phyloP scores from a whole-genome alignment of 2,329 filamentous ascomycete species.

The Fulvia fulva region DNA sequence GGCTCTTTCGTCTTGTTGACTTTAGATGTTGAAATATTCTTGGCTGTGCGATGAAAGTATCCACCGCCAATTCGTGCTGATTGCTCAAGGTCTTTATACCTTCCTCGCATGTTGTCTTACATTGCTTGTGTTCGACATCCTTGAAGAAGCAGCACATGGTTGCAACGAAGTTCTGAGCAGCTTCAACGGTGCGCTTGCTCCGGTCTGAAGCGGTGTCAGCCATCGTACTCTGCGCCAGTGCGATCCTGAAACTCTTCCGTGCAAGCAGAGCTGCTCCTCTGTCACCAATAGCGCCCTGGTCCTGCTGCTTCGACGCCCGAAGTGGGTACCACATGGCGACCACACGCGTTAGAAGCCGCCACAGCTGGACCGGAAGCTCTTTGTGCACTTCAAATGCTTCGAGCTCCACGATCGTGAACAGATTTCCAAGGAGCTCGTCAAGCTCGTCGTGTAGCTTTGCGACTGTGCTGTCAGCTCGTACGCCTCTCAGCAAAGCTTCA shows the following conservation, averaged over 20 bases:
- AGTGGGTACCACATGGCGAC: slow-evolving; percentile 22
- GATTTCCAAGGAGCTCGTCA: slow-evolving; percentile 5
- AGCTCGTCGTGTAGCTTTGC: slow-evolving; percentile 8
- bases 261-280: neutral
- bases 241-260: slow-evolving; percentile 11
- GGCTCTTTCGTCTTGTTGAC: neutral
- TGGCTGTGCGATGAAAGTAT: slow-evolving; percentile 1
- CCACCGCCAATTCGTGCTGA: neutral
- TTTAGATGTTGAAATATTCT: neutral
- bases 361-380: slow-evolving; percentile 10
- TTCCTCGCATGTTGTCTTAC: neutral
- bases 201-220: neutral
- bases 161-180: slow-evolving; percentile 16
- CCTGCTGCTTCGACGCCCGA: slow-evolving; percentile 10
- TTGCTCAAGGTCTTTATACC: neutral
- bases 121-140: slow-evolving; percentile 5
- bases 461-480: slow-evolving; percentile 10
- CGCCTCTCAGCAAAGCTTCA: slow-evolving; percentile 9
- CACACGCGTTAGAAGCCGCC: slow-evolving; percentile 16
- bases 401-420: slow-evolving; percentile 3
- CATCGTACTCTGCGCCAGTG: slow-evolving; percentile 4
- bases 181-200: neutral
- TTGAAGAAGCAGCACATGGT: slow-evolving; percentile 9
- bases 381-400: neutral
- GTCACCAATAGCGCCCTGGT: neutral